Evolutionary conservation across 2,329 filamentous ascomycete genomes (phyloP), one percentile per base, ranked within the genome.

Genomic region (Stemphylium vesicarium): DNA sequence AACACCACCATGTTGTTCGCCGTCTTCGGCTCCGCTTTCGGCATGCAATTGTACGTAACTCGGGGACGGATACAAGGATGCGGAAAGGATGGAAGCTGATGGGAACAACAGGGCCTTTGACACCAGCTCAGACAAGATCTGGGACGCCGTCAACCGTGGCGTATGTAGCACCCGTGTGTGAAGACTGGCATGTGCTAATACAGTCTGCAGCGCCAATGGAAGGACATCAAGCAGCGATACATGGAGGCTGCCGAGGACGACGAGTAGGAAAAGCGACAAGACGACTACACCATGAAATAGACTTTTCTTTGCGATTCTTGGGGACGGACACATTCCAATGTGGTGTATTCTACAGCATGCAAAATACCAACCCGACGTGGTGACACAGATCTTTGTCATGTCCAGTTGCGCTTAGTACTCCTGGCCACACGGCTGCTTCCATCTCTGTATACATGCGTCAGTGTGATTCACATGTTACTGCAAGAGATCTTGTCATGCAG

Each of bases 181-280:
- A 4, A 9, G n/a, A 11, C 5, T 10, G 29, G 18, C 15, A 33
- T 13, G 12, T 22, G 65, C 71, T 73, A 65, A 73, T 51, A 13
- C 24, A 22, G 11, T 15, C 22, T 55, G 69, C 74, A 98, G 94
- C 92, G 94, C 74, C 94, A 97, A 96, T 98, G 95, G 95, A 97
- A 97, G 86, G 95, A 99, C 78, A 97, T 99, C 83, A 94, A 96
- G 82, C 82, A 88, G 78, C 88, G 85, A 80, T 99, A 96, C 79
- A 78, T 96, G 72, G 74, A 90, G 80, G 83, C 83, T 56, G 85
- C 82, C 52, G 88, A 90, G 63, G 87, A 87, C 64, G 87, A 88
- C 56, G 79, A 75, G 63, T 73, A 74, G 62, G 37, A 50, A 39
- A 15, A n/a, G 51, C 47, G 44, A 39, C 51, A 47, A 50, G 43